A percentile compares a stretch with the other conserved stretches of the same genome.
phyloP scores from a whole-genome alignment of 768 basidiomycete species.

The Leucocoprinus leucothites region DNA sequence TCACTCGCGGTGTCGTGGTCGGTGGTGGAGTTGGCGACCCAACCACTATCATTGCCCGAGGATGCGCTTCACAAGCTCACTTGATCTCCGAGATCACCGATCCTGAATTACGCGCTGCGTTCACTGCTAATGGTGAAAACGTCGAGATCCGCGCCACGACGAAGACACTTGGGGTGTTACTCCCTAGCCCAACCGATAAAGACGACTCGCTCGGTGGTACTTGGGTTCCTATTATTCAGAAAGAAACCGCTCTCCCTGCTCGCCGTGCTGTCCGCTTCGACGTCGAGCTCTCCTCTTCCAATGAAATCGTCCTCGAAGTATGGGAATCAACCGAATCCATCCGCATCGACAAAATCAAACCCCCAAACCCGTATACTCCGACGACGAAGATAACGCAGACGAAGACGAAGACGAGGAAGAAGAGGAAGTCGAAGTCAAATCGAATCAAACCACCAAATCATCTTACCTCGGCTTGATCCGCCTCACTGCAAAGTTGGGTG shows the following conservation, averaged over 20 bases:
- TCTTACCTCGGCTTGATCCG: conserved; percentile 42
- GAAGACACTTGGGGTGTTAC: conserved; percentile 61
- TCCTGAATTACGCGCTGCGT: conserved; percentile 48
- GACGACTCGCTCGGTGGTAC: conserved; percentile 48
- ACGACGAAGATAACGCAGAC: conserved; percentile 37
- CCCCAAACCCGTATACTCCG: conserved; percentile 40
- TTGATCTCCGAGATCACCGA: conserved; percentile 52
- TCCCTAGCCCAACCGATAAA: conserved; percentile 48
- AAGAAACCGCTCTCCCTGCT: conserved; percentile 70
- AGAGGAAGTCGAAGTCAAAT: conserved; percentile 55
- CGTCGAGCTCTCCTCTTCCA: conserved; percentile 41
- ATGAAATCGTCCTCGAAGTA: conserved; percentile 63
- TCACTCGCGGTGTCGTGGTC: conserved; percentile 60
- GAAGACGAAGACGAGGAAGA: conserved; percentile 58
- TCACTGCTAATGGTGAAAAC: conserved; percentile 36
- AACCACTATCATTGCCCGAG: conserved; percentile 71
- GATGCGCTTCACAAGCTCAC: conserved; percentile 74
- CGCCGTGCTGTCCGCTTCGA: conserved; percentile 59
- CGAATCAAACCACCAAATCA: conserved; percentile 57
- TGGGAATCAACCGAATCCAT: conserved; percentile 76
- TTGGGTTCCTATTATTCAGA: conserved; percentile 64
- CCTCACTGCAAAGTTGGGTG: conserved; percentile 37
- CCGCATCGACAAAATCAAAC: conserved; percentile 55
- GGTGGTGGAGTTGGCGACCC: conserved; percentile 78
- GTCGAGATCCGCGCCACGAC: conserved; percentile 53